Evolutionary conservation across 2,329 filamentous ascomycete genomes (phyloP).

Genomic region (Paecilomyces fulvus): DNA sequence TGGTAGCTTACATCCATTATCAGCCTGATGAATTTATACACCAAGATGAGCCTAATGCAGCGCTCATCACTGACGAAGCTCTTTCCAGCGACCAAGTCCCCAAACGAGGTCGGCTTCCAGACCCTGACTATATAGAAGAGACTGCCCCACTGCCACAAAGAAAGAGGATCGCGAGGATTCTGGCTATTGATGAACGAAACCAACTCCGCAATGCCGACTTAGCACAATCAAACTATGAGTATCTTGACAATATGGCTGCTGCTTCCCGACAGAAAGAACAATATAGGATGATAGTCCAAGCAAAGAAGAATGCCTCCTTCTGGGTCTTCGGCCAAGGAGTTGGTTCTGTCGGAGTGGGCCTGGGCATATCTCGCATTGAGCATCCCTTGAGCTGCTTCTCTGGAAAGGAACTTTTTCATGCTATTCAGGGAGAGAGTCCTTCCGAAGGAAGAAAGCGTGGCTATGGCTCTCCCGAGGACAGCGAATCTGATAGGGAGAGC

Average conservation of each 20-base stretch:
- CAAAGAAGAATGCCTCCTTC: conserved; percentile 55
- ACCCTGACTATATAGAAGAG: conserved; percentile 12
- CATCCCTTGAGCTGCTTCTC: conserved; percentile 53
- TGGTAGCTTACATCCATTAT: conserved; percentile 1
- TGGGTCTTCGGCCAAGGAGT: conserved; percentile 53
- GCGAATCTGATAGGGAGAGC: conserved; percentile 14
- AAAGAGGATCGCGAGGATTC: conserved; percentile 27
- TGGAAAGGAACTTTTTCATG: conserved; percentile 45
- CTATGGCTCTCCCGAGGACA: conserved; percentile 14
- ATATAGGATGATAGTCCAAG: conserved; percentile 35
- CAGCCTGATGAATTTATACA: conserved; percentile 17
- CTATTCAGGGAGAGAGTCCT: conserved; percentile 32
- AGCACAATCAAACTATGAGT: conserved; percentile 49
- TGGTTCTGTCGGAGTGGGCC: conserved; percentile 42
- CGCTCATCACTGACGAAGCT: conserved; percentile 21
- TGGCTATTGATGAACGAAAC: conserved; percentile 42
- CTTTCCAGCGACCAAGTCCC: conserved; percentile 21
- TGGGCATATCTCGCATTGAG: conserved; percentile 31
- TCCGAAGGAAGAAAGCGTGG: conserved; percentile 20
- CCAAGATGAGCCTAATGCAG: conserved; percentile 15
- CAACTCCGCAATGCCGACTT: conserved; percentile 51
- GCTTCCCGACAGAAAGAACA: conserved; percentile 37
- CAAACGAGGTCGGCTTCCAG: conserved; percentile 7
- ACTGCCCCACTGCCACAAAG: conserved; percentile 16
- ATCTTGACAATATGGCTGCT: conserved; percentile 51